A percentile compares a stretch with the other conserved stretches of the same genome.
phyloP scores from a whole-genome alignment of 2,329 filamentous ascomycete genomes.

The Xylaria digitata region DNA sequence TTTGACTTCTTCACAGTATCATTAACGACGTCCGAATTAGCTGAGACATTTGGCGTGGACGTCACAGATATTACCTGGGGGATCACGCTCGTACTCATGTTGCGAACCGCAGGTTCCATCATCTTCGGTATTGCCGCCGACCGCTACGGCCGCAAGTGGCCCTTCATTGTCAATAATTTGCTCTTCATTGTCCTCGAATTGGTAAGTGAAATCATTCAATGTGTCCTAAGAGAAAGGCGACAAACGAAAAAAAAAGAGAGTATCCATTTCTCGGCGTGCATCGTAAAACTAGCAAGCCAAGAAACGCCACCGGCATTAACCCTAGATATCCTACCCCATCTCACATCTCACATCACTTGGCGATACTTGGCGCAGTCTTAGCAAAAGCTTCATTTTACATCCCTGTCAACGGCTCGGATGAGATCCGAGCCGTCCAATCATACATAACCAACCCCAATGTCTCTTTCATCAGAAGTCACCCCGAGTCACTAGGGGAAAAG shows the following conservation, averaged over 20 bases:
- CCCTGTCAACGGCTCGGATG: slow-evolving; percentile 13
- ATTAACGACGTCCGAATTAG: slow-evolving; percentile 66
- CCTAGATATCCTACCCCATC: slow-evolving; percentile 6
- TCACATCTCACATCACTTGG: slow-evolving; percentile 40
- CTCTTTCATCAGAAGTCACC: neutral
- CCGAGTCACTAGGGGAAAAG: neutral
- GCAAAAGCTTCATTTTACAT: slow-evolving; percentile 44
- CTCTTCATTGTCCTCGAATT: slow-evolving; percentile 78
- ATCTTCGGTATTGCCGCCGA: slow-evolving; percentile 66
- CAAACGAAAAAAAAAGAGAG: too few species aligned
- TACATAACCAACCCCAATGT: neutral
- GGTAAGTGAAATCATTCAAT: slow-evolving; percentile 54
- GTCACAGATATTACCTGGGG: slow-evolving; percentile 72
- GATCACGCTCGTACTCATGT: slow-evolving; percentile 72
- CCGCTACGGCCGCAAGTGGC: slow-evolving; percentile 73
- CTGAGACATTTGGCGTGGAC: slow-evolving; percentile 62
- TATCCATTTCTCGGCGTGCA: slow-evolving; percentile 6
- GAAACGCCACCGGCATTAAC: slow-evolving; percentile 35
- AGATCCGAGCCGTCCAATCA: neutral
- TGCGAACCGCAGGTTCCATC: slow-evolving; percentile 66
- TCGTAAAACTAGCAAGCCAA: slow-evolving; percentile 19
- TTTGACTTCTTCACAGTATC: slow-evolving; percentile 76
- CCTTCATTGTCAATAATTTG: slow-evolving; percentile 79
- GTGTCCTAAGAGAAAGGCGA: neutral
- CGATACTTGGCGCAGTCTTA: slow-evolving; percentile 43